These are phyloP conservation scores for Anisodus acutangulus DNA, from an alignment of 257 asterid genomes.

Conservation along the genomic window DNA sequence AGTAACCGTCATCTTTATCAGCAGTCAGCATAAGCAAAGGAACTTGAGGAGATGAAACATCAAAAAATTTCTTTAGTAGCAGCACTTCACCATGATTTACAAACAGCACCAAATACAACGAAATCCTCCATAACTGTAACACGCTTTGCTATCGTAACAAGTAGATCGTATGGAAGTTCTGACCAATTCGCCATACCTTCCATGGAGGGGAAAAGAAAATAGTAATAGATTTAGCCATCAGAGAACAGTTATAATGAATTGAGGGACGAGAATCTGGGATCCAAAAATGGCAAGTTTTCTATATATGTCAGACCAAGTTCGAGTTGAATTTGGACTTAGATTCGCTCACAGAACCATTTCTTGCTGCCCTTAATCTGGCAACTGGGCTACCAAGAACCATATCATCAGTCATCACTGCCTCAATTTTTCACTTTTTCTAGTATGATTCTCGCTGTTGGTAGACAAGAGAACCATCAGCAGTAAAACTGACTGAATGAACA, in stretches of 20 bases:
- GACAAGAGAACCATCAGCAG: background rate
- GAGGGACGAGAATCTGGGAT: background rate
- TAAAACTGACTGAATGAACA: conserved; percentile 1
- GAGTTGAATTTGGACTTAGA: conserved; percentile 3
- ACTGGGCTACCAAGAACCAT: background rate
- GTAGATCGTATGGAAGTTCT: background rate
- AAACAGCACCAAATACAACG: background rate
- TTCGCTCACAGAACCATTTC: background rate
- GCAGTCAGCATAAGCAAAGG: background rate
- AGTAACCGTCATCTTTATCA: background rate
- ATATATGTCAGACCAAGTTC: background rate
- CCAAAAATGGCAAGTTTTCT: background rate
- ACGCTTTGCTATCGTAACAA: background rate
- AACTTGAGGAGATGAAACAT: background rate
- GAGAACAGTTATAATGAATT: background rate
- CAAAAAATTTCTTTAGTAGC: background rate
- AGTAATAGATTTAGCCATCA: background rate
- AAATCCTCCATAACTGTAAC: background rate
- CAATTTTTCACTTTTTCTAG: background rate
- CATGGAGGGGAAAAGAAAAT: background rate
- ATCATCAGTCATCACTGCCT: background rate
- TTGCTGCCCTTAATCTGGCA: background rate
- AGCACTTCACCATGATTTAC: background rate
- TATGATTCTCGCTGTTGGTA: background rate
- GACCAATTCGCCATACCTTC: background rate